These are phyloP conservation scores for Phialocephala subalpina DNA, from an alignment of 2,329 filamentous ascomycete species.

Conservation along the genomic window DNA sequence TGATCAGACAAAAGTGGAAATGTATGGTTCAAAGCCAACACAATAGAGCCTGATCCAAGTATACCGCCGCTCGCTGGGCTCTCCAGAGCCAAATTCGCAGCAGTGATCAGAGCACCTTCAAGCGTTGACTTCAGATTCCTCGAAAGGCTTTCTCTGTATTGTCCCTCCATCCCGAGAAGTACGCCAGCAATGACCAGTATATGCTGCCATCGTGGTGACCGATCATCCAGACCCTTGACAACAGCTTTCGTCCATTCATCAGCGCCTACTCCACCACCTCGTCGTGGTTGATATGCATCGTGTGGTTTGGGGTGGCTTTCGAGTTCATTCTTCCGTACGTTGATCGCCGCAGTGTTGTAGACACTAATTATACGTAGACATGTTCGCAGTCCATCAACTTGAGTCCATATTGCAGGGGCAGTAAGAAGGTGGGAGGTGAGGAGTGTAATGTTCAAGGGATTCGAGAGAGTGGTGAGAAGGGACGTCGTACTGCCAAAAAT, in stretches of 20 bases:
- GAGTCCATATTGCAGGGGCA: conserved; percentile 64
- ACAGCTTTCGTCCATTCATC: conserved; percentile 50
- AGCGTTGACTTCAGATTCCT: conserved; percentile 61
- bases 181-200: conserved; percentile 69
- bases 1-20: conserved; percentile 65
- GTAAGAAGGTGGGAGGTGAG: conserved; percentile 65
- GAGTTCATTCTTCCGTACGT: conserved; percentile 44
- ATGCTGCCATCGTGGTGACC: conserved; percentile 75
- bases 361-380: conserved; percentile 61
- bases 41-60: conserved; percentile 58
- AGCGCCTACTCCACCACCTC: conserved; percentile 58
- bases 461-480: conserved; percentile 63
- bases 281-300: conserved; percentile 43
- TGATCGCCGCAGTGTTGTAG: conserved; percentile 60
- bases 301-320: conserved; percentile 42
- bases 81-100: conserved; percentile 68
- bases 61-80: conserved; percentile 55
- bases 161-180: conserved; percentile 64
- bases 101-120: conserved; percentile 66
- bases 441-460: conserved; percentile 65
- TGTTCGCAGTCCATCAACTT: conserved; percentile 58
- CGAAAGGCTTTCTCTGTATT: conserved; percentile 62
- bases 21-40: conserved; percentile 68
- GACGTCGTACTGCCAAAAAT: conserved; percentile 60
- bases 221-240: conserved; percentile 52